phyloP scores from a whole-genome alignment of 179 eudicot genomes.

The Heliamphora pulchella region DNA sequence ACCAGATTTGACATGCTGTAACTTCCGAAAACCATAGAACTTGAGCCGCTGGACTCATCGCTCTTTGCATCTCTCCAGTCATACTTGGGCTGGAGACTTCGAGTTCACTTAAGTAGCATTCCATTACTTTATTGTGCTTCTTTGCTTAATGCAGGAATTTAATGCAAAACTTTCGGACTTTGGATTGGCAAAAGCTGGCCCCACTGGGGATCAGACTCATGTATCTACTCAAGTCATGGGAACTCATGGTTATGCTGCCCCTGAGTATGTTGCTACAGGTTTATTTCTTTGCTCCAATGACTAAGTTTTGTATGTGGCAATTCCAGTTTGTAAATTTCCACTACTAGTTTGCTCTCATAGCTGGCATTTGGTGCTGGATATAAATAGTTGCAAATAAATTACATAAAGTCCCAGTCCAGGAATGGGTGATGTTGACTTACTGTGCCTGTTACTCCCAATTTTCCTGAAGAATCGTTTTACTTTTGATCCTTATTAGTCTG shows the following conservation, averaged over 20 bases:
- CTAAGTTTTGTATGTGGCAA: background rate
- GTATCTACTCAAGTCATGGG: slow-evolving; percentile 40
- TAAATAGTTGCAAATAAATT: background rate
- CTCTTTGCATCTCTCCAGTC: background rate
- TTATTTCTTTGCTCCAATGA: background rate
- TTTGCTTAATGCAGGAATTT: slow-evolving; percentile 29
- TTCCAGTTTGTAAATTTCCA: background rate
- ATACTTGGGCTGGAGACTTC: background rate
- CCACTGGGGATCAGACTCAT: slow-evolving; percentile 37
- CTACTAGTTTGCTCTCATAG: background rate
- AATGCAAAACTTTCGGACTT: slow-evolving; percentile 53
- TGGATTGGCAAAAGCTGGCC: slow-evolving; percentile 51
- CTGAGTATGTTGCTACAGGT: slow-evolving; percentile 43
- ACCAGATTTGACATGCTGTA: background rate
- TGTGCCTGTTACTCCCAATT: background rate
- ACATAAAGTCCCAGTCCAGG: too few relatives aligned
- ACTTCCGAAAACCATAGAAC: background rate
- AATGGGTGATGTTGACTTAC: background rate
- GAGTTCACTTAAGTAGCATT: background rate
- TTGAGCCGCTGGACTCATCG: background rate
- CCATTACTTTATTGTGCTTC: background rate
- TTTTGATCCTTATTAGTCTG: background rate
- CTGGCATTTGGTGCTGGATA: slow-evolving; percentile 8
- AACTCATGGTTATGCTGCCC: slow-evolving; percentile 47
- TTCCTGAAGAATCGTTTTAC: background rate